Evolutionary conservation across 2,329 filamentous ascomycete species (phyloP), one percentile per base, ranked within the genome.

Genomic region (Cercospora sp.): DNA sequence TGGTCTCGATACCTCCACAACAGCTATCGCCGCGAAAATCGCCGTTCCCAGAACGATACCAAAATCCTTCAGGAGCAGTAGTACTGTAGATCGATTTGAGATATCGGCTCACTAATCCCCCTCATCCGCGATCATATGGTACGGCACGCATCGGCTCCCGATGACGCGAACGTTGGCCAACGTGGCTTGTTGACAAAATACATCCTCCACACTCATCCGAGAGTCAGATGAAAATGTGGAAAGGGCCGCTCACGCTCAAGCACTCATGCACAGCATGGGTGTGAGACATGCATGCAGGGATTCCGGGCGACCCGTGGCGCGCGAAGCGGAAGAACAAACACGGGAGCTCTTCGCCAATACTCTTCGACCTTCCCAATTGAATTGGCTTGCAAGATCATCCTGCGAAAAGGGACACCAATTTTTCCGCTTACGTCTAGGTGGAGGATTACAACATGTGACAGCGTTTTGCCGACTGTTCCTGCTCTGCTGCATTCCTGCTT

Each of bases 211-310:
- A 21, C 43, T 40, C n/a, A 49, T 49, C 43, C 43, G 43, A 49
- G 43, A 49, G 18, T 49, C 43, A 21, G 43, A 57, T 53, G 2
- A 13, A 3, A 53, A 12, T 53, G 18, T 53, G 51, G 51, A 26
- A 30, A 26, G 51, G 51, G 24, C 24, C 9, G 49, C 49, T 21
- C 18, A 12, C 49, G 24, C 49, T 53, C 18, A 53, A 21, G 18
- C 18, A 12, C 18, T 57, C 51, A 5, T 30, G 21, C 21, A 16
- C 5, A n/a, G 30, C 60, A 62, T 49, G 60, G 60, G 60, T 62
- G 43, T 62, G 60, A 62, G 60, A 62, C 60, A 62, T 61, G 58
- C 58, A 62, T 51, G 43, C 37, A 40, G 40, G 60, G 37, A n/a
- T 24, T 24, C 5, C 58, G 32, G 18, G 18, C 12, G 21, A 45